Evolutionary conservation across 345 rosid species (phyloP), one percentile per base, ranked within the genome.

Genomic region (Salix viminalis): DNA sequence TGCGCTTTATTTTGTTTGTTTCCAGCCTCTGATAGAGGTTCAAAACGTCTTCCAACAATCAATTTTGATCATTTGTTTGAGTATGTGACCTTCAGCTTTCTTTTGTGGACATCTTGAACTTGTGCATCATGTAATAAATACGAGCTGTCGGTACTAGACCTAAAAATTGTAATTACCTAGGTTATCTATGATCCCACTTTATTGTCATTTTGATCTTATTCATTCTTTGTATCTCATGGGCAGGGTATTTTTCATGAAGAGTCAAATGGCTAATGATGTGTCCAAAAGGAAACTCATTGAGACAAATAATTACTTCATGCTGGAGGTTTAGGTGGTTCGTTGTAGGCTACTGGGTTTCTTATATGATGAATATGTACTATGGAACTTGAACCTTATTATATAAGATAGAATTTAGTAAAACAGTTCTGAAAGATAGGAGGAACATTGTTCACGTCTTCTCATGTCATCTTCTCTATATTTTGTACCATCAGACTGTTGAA

Each of bases 1-100:
- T 90, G 94, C 75, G 86, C 93, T 72, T 90, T 95, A 83, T 93
- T 91, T 83, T 90, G 92, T 85, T 85, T 93, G 91, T 91, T 95
- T 85, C 97, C 96, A 3, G 82, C 79, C 81, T 70, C 76, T 73
- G 79, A 77, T 76, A 86, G 97, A 88, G 83, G 77, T 84, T 86
- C 83, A 81, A 86, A 85, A 72, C 67, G 82, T 78, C 99, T 91
- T 83, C 96, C 91, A 52, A 75, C 71, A 77, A 91, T 91, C 91
- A 95, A 93, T 87, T 91, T 95, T 76, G 96, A 93, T 88, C 39
- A 79, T 73, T 83, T 93, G 79, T 95, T 93, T 84, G 91, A 81
- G 99, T 91, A 90, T 74, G 99, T 91, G 66, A 77, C 67, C 77
- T 85, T 79, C 71, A 28, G 61, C 84, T 82, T 74, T 80, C 26